Evolutionary conservation across 1,284 basidiomycete species (phyloP), one percentile per base, ranked within the genome.

Genomic region (Lentinula novae-zelandiae): DNA sequence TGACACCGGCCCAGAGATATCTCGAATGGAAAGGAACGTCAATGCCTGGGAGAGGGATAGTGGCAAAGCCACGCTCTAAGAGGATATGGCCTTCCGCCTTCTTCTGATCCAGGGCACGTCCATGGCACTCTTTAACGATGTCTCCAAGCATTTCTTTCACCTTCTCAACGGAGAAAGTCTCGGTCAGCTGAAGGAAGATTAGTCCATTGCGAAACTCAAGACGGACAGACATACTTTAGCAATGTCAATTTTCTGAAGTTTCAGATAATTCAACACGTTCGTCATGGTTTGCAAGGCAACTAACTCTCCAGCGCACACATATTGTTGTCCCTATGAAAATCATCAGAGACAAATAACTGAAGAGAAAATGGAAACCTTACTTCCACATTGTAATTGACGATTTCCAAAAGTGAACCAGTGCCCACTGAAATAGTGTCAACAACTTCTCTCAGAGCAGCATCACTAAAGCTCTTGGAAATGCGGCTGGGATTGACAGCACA

Each of bases 1-100:
- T 86, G 55, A 99, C 97, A 73, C 96, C 97, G 36, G 95, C 95
- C 97, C 96, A 96, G 52, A 99, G 85, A 78, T 98, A 98, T 67
- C 94, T 90, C 8, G 96, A 96, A 76, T 99, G 96, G 92, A 99
- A 99, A 10, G 97, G 96, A 10, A 99, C 96, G 69, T 99, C 96
- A 69, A 99, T 98, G 69, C 96, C 96, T 39, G 96, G 94, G 10
- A 98, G 83, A 59, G 96, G 95, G 65, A 98, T 97, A 8, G 95
- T 96, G 0, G 93, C 96, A 70, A 96, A 98, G 9, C 96, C 96
- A 68, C 96, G 91, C 72, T 99, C 96, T 59, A 99, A 87, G 67
- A 91, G 91, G 77, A 99, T 94, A 67, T 92, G 86, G n/a, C 94
- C 95, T 62, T 93, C 89, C 10, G 84, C 81, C 68, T 87, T 85